Percentiles rank a stretch among this genome's conserved stretches.
These are phyloP conservation scores for Sungouiozyma intestinalis DNA, from an alignment of 805 yeast species.

Conservation along the genomic window DNA sequence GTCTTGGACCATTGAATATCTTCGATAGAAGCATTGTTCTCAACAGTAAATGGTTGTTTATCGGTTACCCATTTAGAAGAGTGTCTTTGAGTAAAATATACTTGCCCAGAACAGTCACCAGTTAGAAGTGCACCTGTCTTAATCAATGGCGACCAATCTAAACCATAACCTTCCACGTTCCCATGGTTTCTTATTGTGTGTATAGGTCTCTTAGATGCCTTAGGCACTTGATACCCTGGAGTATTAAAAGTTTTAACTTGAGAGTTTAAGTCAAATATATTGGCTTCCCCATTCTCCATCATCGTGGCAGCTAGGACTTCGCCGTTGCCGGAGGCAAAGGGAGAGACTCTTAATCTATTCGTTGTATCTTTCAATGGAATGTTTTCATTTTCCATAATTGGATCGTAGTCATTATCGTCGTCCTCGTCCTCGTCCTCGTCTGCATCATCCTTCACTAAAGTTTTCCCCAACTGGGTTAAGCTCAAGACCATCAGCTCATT, in stretches of 20 bases:
- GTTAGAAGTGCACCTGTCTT: slow-evolving; percentile 72
- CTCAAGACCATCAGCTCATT: slow-evolving; percentile 82
- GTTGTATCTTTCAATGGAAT: slow-evolving; percentile 73
- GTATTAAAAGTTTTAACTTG: slow-evolving; percentile 77
- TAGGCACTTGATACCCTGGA: slow-evolving; percentile 78
- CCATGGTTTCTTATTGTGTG: slow-evolving; percentile 83
- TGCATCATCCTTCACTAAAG: slow-evolving; percentile 74
- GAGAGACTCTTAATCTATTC: slow-evolving; percentile 78
- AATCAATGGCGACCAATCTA: slow-evolving; percentile 90
- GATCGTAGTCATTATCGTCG: slow-evolving; percentile 65
- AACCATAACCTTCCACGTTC: slow-evolving; percentile 92
- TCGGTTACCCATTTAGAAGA: slow-evolving; percentile 79
- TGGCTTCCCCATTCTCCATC: slow-evolving; percentile 85
- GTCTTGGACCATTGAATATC: slow-evolving; percentile 95
- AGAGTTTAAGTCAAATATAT: slow-evolving; percentile 69
- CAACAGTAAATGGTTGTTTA: slow-evolving; percentile 55
- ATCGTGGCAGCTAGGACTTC: slow-evolving; percentile 81
- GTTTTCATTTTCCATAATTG: slow-evolving; percentile 78
- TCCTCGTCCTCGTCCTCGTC: slow-evolving; percentile 66
- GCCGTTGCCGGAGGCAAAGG: slow-evolving; percentile 52
- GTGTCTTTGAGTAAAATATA: slow-evolving; percentile 68
- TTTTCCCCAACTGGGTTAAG: slow-evolving; percentile 70
- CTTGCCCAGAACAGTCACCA: slow-evolving; percentile 83
- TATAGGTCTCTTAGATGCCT: slow-evolving; percentile 63
- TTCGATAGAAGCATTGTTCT: slow-evolving; percentile 72